Evolutionary conservation across 441 rosid species (phyloP), one percentile per base, ranked within the genome.

Genomic region (Eutrema salsugineum): DNA sequence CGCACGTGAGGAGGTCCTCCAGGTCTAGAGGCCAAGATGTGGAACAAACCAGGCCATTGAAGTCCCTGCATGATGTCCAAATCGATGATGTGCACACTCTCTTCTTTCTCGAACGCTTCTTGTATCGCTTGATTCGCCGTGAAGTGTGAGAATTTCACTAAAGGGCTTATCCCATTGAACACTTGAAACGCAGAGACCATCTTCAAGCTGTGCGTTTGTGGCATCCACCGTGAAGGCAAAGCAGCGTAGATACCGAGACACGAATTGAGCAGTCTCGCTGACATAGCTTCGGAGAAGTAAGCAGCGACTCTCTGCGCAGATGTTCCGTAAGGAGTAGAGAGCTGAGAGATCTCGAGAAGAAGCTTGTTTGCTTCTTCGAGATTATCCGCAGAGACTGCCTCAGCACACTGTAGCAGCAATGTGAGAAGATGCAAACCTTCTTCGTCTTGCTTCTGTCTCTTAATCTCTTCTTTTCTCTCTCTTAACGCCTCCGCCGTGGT

Each of bases 11-110:
- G 99, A 3, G 98, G 92, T 1, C 98, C 98, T 0, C 98, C 93
- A 1, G 95, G 89, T 64, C 99, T 79, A 4, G 95, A 90, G 15
- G 98, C 98, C 0, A 95, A 82, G 11, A 92, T 95, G 72, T 95
- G 99, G 50, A 95, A 95, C 14, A 95, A 82, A 15, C 98, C 99
- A 39, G 99, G 99, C 99, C 99, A 95, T 60, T 95, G 99, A 65
- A 95, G 78, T 11, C 99, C 99, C 76, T 95, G 99, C 99, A 95
- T 95, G 70, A 95, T 92, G 51, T 95, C 99, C 19, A 95, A 82
- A 72, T 95, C 99, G 47, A 95, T 89, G 67, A 95, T 91, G 81
- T 95, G 99, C 32, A 95, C 98, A 36, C 91, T 74, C 5, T 92
- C 98, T 69, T 95, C 99, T 67, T 97, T 83, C 75, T 91, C 98